Evolutionary conservation across 169 alveolate genomes (phyloP).

Genomic region (Plasmodium ovale): DNA sequence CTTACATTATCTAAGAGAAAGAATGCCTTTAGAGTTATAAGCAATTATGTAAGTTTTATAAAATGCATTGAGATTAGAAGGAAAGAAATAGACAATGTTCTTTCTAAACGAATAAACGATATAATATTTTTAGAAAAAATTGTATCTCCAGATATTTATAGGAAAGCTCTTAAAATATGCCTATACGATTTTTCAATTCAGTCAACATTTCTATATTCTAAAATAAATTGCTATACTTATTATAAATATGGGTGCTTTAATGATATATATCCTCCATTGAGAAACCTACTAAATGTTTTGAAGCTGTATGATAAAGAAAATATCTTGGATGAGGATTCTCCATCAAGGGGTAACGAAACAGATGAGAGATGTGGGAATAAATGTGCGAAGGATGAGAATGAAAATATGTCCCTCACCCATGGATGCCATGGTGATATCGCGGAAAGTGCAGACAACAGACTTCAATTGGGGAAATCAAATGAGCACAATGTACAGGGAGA

Average conservation of each 20-base stretch:
- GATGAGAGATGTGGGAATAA: neutral
- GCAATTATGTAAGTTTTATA: conserved; percentile 34
- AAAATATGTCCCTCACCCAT: too few relatives aligned
- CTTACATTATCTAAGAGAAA: conserved; percentile 25
- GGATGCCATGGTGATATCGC: too few relatives aligned
- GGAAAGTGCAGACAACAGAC: neutral
- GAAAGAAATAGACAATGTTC: conserved; percentile 17
- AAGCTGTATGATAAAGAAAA: conserved; percentile 33
- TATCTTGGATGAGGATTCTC: neutral
- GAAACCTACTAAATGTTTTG: conserved; percentile 14
- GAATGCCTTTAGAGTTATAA: conserved; percentile 36
- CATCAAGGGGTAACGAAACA: neutral
- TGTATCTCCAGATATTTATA: conserved; percentile 40
- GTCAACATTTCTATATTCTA: conserved; percentile 42
- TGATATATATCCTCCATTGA: conserved; percentile 27
- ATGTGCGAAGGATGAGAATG: neutral
- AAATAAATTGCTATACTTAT: conserved; percentile 17
- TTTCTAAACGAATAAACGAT: conserved; percentile 41
- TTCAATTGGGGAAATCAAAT: too few relatives aligned
- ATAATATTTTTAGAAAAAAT: conserved; percentile 31
- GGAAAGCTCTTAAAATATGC: conserved; percentile 43
- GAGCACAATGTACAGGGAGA: neutral
- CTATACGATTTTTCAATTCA: conserved; percentile 43
- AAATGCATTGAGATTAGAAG: conserved; percentile 31
- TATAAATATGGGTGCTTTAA: conserved; percentile 44